Percentiles rank a stretch among this genome's conserved stretches.
phyloP scores from a whole-genome alignment of 1,284 basidiomycete genomes.

The Puccinia coronata region DNA sequence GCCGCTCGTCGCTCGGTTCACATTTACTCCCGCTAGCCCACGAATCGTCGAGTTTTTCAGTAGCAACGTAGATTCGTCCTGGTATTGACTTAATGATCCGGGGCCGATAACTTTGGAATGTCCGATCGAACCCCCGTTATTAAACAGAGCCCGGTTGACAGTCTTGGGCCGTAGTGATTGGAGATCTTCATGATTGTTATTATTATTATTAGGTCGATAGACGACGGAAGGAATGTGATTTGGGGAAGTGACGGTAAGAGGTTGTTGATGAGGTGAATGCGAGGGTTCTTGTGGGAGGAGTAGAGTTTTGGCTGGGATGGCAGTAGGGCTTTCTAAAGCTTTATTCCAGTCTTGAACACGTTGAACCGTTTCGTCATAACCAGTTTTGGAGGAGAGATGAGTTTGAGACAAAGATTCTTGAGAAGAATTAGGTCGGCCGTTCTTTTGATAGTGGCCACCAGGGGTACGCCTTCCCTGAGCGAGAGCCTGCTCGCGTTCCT shows the following conservation, averaged over 20 bases:
- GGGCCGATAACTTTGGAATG: conserved; percentile 31
- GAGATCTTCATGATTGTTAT: conserved; percentile 25
- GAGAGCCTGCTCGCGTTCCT: conserved; percentile 52
- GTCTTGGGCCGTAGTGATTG: conserved; percentile 18
- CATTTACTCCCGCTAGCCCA: conserved; percentile 28
- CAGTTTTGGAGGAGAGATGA: conserved; percentile 49
- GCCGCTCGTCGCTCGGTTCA: conserved; percentile 50
- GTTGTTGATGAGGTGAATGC: conserved; percentile 30
- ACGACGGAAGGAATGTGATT: neutral
- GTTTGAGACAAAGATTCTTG: conserved; percentile 26
- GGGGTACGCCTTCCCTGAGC: conserved; percentile 44
- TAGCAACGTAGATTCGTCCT: conserved; percentile 40
- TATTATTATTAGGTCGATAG: conserved; percentile 29
- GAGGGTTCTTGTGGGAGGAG: neutral
- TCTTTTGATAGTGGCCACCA: conserved; percentile 36
- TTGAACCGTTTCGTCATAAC: conserved; percentile 85
- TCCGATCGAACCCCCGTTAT: conserved; percentile 23
- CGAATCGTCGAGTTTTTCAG: conserved; percentile 48
- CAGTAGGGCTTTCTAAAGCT: conserved; percentile 64
- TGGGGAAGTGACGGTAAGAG: neutral
- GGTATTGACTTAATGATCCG: neutral
- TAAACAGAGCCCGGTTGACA: conserved; percentile 19
- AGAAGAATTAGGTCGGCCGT: conserved; percentile 24
- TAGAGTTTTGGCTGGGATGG: conserved; percentile 30
- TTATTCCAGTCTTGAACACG: conserved; percentile 99